These are phyloP conservation scores for Amphibolis antarctica DNA, from an alignment of 106 monocot species.

Conservation along the genomic window DNA sequence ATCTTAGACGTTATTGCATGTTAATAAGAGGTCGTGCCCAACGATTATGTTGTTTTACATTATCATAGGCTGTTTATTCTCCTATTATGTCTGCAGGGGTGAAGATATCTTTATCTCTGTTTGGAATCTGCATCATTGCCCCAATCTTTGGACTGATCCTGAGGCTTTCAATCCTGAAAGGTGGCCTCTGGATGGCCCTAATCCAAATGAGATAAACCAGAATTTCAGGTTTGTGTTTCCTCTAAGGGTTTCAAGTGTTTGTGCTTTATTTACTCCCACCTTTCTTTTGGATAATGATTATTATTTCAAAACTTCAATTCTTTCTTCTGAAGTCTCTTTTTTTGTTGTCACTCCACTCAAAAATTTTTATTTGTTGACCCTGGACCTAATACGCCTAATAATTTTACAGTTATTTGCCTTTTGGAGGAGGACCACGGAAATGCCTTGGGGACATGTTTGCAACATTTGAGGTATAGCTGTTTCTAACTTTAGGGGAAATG, in stretches of 20 bases:
- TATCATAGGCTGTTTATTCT: not conserved
- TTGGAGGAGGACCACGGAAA: constrained; percentile 92
- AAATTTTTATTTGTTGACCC: no score
- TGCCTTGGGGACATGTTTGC: constrained; percentile 99
- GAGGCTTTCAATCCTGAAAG: constrained; percentile 96
- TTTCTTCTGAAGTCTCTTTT: no score
- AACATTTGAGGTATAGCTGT: constrained; percentile 64
- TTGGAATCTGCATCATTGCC: constrained; percentile 77
- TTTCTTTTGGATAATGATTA: no score
- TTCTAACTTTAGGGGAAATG: not conserved
- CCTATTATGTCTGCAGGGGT: constrained; percentile 35
- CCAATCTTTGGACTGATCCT: constrained; percentile 67
- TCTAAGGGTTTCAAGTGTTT: not conserved
- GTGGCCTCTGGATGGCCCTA: constrained; percentile 96
- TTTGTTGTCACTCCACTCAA: no score
- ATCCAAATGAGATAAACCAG: constrained; percentile 92
- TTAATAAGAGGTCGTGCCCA: no score
- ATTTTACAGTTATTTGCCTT: constrained; percentile 78
- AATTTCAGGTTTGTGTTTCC: constrained; percentile 71
- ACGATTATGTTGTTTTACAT: not conserved
- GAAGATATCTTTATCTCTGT: constrained; percentile 97
- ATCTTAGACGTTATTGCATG: no score
- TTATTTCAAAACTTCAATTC: no score
- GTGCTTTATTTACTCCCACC: not conserved
- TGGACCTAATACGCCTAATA: not conserved